phyloP scores from a whole-genome alignment of 139 green algal species.

The Yamagishiella unicocca region DNA sequence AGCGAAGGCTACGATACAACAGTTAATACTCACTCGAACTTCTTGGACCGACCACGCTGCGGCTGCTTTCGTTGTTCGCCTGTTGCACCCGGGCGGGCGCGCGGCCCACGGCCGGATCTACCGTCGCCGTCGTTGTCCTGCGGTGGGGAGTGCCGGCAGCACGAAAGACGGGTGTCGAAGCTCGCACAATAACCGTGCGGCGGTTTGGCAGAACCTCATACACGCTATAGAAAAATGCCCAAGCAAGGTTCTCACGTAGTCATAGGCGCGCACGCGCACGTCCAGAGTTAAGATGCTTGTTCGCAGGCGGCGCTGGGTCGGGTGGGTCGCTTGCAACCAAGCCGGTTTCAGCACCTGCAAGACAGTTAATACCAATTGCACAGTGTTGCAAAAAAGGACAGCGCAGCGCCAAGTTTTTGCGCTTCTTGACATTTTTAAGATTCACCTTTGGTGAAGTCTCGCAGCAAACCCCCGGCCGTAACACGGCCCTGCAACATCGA shows the following conservation, averaged over 20 bases:
- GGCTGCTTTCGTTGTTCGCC: neutral
- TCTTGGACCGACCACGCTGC: too few species aligned
- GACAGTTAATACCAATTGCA: too few species aligned
- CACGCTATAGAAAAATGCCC: neutral
- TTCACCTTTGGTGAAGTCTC: conserved; percentile 5
- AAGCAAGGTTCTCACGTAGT: neutral
- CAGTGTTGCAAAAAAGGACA: neutral
- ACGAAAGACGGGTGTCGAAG: neutral
- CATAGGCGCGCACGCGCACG: conserved; percentile 7
- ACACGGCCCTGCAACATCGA: neutral
- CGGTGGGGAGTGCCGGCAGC: neutral
- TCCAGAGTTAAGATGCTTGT: neutral
- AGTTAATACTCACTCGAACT: too few species aligned
- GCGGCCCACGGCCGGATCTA: neutral
- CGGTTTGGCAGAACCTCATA: neutral
- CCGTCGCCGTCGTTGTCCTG: conserved; percentile 11
- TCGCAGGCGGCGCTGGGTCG: neutral
- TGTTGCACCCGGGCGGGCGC: neutral
- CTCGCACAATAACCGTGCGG: neutral
- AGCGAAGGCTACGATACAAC: too few species aligned
- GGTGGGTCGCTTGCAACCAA: neutral
- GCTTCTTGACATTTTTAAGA: too few species aligned
- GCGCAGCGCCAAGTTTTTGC: neutral
- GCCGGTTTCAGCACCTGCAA: neutral
- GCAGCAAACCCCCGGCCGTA: neutral